Percentiles rank a stretch among this genome's conserved stretches.
Conservation (phyloP, 768 basidiomycete species). For the Trametes gibbosa region DNA sequence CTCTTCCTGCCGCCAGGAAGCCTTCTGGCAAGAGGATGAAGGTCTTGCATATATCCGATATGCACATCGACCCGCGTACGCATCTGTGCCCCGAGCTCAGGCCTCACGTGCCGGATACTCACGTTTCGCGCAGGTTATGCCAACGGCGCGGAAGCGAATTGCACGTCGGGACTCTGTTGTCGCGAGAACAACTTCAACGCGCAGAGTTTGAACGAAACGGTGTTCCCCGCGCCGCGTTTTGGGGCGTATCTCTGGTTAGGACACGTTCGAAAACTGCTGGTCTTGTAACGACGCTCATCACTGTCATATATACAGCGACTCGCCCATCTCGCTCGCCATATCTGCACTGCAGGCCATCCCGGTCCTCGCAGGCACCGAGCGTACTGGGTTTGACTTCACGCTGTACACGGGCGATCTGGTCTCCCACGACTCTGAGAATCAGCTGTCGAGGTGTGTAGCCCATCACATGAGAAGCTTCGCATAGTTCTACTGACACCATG, state of each 20-base stretch:
- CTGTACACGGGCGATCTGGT: slow-evolving; percentile 75
- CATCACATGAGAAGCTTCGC: not conserved
- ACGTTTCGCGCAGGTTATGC: slow-evolving; percentile 49
- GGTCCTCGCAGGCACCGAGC: slow-evolving; percentile 55
- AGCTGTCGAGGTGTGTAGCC: slow-evolving; percentile 53
- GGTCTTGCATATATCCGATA: slow-evolving; percentile 74
- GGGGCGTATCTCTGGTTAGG: slow-evolving; percentile 56
- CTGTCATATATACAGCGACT: slow-evolving; percentile 42
- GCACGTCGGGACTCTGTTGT: slow-evolving; percentile 66
- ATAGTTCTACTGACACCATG: not conserved
- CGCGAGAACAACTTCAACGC: slow-evolving; percentile 50
- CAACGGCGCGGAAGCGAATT: slow-evolving; percentile 71
- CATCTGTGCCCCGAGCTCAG: not conserved
- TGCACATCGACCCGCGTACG: slow-evolving; percentile 73
- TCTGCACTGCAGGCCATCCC: slow-evolving; percentile 69
- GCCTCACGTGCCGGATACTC: not conserved
- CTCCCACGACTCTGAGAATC: slow-evolving; percentile 65
- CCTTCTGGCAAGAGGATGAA: slow-evolving; percentile 66
- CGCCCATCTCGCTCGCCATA: slow-evolving; percentile 57
- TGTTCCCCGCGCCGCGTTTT: slow-evolving; percentile 65
- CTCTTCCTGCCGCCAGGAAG: slow-evolving; percentile 55
- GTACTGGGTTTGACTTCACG: slow-evolving; percentile 60
- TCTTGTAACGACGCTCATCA: no score
- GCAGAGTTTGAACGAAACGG: slow-evolving; percentile 45
- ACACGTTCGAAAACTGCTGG: no score